These are phyloP conservation scores for Cylindricascospora bacillispora DNA, from an alignment of 1,139 yeast genomes.

Conservation along the genomic window DNA sequence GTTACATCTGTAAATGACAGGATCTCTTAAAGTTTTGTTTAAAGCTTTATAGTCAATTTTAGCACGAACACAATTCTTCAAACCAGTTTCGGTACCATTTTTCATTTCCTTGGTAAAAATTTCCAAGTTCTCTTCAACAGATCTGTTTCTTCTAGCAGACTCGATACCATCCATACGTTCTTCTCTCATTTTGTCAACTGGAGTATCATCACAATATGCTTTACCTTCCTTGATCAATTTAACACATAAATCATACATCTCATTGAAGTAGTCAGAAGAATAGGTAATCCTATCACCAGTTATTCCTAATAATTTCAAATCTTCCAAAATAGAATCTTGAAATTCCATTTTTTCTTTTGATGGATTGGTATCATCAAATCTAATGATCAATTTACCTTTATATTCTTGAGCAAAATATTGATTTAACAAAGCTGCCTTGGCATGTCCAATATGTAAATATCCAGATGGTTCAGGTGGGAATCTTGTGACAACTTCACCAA, in stretches of 20 bases:
- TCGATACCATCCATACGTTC: conserved; percentile 96
- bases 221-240: conserved; percentile 85
- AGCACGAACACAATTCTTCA: conserved; percentile 85
- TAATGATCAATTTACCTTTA: conserved; percentile 85
- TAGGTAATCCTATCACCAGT: conserved; percentile 78
- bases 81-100: conserved; percentile 82
- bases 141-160: conserved; percentile 77
- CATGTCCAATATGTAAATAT: conserved; percentile 93
- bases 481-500: conserved; percentile 92
- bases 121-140: conserved; percentile 78
- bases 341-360: conserved; percentile 87
- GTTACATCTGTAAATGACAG: conserved; percentile 93
- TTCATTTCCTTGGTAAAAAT: conserved; percentile 85
- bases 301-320: conserved; percentile 75
- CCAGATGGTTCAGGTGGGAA: conserved; percentile 88
- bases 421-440: conserved; percentile 90
- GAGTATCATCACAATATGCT: conserved; percentile 95
- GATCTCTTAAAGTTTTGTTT: conserved; percentile 93
- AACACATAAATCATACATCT: conserved; percentile 77
- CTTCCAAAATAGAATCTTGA: conserved; percentile 86
- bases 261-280: conserved; percentile 85
- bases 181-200: conserved; percentile 88
- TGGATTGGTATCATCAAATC: conserved; percentile 97
- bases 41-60: conserved; percentile 81
- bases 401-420: conserved; percentile 90